Evolutionary conservation across 1,284 basidiomycete species (phyloP), one percentile per base, ranked within the genome.

Genomic region (Puccinia horiana): DNA sequence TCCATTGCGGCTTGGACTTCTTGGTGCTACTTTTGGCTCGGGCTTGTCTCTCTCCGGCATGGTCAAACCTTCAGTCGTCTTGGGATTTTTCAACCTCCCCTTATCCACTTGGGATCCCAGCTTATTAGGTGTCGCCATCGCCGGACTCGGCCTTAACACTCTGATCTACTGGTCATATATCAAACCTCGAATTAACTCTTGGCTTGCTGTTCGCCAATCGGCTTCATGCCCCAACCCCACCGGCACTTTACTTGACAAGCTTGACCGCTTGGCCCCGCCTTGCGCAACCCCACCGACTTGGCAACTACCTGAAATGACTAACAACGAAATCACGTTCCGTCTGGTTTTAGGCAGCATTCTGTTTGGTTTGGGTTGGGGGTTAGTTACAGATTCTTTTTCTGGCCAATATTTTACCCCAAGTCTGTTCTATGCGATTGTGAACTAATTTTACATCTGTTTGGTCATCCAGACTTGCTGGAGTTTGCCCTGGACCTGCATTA

Each of bases 331-430:
- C n/a, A 63, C 58, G 35, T 11, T 23, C 14, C 37, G 49, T 65
- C 44, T 78, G 42, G 49, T 78, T 32, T 32, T 44, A n/a, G 76
- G 76, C 11, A 78, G 76, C 65, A 47, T 47, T 49, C 61, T 78
- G 14, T 78, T 78, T 69, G 76, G 76, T 4, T 61, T 78, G 58
- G 76, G 76, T 32, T 78, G 76, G 76, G 76, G 76, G 76, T 78
- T 11, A 35, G 76, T 69, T n/a, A n/a, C 9, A 37, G 23, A 23
- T 18, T 54, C 4, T n/a, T 47, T 8, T 29, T 26, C 32, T 61
- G 12, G 58, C 26, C 1, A 11, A 52, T 23, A 52, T 52, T 52
- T 4, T 58, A 37, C 14, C 32, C 23, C 18, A 32, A 76, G 35
- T 58, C 5, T 61, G 16, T 44, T 67, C 58, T 23, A 26, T 42